Percentiles rank a stretch among this genome's conserved stretches.
Evolutionary conservation across 768 basidiomycete species (phyloP).

Genomic region (Trichaptum fuscoviolaceum): DNA sequence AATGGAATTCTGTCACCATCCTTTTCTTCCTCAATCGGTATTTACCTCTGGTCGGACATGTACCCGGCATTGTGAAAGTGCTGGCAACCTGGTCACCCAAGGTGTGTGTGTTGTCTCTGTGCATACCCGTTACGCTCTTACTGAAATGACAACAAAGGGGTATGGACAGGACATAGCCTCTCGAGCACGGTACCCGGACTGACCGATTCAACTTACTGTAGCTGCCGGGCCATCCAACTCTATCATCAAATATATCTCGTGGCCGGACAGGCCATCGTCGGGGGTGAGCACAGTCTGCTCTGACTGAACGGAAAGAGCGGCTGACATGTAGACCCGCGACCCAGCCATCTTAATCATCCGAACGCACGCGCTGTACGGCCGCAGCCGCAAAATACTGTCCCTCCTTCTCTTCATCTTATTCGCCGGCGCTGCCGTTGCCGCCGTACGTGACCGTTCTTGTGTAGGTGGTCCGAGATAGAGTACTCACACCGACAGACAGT

Average conservation of each 20-base stretch:
- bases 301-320: background rate
- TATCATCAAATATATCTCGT: background rate
- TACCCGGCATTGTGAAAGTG: slow-evolving; percentile 12
- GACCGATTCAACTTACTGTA: background rate
- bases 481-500: background rate
- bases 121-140: too few relatives aligned
- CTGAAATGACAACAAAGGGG: background rate
- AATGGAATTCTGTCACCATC: slow-evolving; percentile 4
- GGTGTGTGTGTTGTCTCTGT: too few relatives aligned
- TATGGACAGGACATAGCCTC: background rate
- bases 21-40: slow-evolving; percentile 19
- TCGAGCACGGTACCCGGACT: background rate
- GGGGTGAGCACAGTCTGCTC: background rate
- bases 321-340: too few relatives aligned
- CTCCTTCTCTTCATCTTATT: background rate
- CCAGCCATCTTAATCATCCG: slow-evolving; percentile 15
- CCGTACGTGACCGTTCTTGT: background rate
- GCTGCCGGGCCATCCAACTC: background rate
- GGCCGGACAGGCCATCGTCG: background rate
- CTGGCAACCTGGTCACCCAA: background rate
- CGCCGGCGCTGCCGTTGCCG: background rate
- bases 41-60: slow-evolving; percentile 12
- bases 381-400: slow-evolving; percentile 3
- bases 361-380: slow-evolving; percentile 16
- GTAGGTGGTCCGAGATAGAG: too few relatives aligned